These are phyloP conservation scores for Zea mays DNA, from an alignment of 176 grass and related monocot species.

Conservation along the genomic window DNA sequence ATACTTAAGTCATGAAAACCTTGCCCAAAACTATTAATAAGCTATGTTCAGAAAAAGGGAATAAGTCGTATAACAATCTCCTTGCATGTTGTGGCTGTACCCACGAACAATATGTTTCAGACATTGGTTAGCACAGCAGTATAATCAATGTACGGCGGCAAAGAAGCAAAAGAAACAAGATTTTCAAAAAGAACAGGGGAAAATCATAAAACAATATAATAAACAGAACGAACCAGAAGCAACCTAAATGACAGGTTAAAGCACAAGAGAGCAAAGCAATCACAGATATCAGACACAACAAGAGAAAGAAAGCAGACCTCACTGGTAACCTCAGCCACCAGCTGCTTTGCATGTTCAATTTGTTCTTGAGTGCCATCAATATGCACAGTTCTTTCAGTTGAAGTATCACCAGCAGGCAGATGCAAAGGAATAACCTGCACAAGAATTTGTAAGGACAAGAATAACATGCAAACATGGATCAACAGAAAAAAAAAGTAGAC, in stretches of 20 bases:
- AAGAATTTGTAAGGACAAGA: constrained; percentile 27
- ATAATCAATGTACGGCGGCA: background rate
- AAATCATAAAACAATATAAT: constrained; percentile 16
- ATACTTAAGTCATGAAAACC: background rate
- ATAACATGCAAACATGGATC: constrained; percentile 12
- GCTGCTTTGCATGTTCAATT: constrained; percentile 90
- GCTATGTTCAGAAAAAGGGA: background rate
- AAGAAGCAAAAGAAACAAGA: constrained; percentile 19
- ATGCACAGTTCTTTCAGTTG: too few species aligned
- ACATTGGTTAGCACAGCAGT: background rate
- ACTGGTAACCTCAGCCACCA: constrained; percentile 88
- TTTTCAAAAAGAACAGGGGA: background rate
- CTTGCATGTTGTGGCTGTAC: background rate
- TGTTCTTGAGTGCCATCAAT: constrained; percentile 71
- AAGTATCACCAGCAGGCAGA: too few species aligned
- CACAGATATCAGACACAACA: constrained; percentile 15
- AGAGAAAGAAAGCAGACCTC: constrained; percentile 61
- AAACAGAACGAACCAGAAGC: constrained; percentile 21
- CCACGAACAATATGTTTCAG: too few species aligned
- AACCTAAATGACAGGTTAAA: constrained; percentile 35
- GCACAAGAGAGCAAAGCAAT: constrained; percentile 29
- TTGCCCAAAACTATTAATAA: background rate
- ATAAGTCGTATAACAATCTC: background rate
- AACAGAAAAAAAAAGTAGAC: background rate
- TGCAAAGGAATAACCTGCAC: constrained; percentile 69